A percentile compares a stretch with the other conserved stretches of the same genome.
phyloP scores from a whole-genome alignment of 2,329 filamentous ascomycete genomes.

The Neonectria punicea region DNA sequence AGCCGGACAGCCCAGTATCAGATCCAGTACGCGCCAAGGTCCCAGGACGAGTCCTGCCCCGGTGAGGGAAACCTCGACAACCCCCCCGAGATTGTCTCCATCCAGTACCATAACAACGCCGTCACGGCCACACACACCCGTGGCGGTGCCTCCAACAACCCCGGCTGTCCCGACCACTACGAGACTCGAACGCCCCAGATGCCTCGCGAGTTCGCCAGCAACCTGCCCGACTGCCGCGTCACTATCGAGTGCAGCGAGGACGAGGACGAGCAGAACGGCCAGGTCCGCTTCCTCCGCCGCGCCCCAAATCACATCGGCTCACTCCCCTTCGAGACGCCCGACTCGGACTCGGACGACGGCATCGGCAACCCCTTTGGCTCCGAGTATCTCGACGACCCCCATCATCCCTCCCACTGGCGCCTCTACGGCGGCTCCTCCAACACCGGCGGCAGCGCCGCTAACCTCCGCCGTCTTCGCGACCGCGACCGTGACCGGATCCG shows the following conservation, averaged over 20 bases:
- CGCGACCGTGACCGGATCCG: conserved; percentile 33
- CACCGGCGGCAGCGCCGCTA: conserved; percentile 15
- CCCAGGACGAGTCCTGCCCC: conserved; percentile 31
- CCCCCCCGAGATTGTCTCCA: conserved; percentile 57
- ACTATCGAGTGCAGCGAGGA: conserved; percentile 71
- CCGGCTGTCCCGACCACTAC: conserved; percentile 51
- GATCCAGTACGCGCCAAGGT: conserved; percentile 67
- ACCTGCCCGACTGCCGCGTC: conserved; percentile 62
- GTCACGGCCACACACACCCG: conserved; percentile 59
- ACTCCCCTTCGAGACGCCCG: conserved; percentile 64
- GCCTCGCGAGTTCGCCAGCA: conserved; percentile 63
- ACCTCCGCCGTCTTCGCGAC: conserved; percentile 27
- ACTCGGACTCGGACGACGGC: conserved; percentile 49
- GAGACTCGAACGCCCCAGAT: conserved; percentile 64
- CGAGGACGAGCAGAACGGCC: conserved; percentile 56
- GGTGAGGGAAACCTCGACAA: conserved; percentile 34
- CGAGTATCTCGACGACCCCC: conserved; percentile 42
- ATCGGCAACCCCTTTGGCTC: conserved; percentile 39
- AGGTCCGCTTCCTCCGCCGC: conserved; percentile 47
- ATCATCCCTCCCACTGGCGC: conserved; percentile 39
- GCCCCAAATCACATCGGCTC: conserved; percentile 64
- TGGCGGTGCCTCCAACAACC: conserved; percentile 54
- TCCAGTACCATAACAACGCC: conserved; percentile 64
- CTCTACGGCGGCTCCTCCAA: conserved; percentile 34
- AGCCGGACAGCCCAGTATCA: conserved; percentile 79